These are phyloP conservation scores for Saccharomyces jurei DNA, from an alignment of 805 yeast species.

Conservation along the genomic window DNA sequence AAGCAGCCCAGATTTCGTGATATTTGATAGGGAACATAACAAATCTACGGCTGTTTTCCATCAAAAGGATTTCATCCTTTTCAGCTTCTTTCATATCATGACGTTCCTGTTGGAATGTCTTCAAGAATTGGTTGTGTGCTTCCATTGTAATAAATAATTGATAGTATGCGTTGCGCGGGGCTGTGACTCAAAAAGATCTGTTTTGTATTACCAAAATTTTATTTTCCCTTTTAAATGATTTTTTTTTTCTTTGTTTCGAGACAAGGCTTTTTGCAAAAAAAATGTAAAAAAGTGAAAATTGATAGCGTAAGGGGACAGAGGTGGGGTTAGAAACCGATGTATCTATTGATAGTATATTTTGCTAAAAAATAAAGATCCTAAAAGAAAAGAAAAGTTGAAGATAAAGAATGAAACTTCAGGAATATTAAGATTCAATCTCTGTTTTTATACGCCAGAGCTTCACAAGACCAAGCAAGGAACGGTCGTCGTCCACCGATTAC, in stretches of 20 bases:
- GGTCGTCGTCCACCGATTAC: neutral
- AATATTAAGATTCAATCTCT: neutral
- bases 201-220: neutral
- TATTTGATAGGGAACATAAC: slow-evolving; percentile 94
- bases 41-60: slow-evolving; percentile 81
- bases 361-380: neutral
- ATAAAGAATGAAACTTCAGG: neutral
- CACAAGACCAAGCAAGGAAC: neutral
- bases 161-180: neutral
- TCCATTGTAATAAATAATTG: slow-evolving; percentile 1
- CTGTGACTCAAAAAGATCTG: neutral
- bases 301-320: neutral
- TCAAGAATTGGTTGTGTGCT: slow-evolving; percentile 48
- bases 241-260: neutral
- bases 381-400: neutral
- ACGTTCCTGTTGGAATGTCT: slow-evolving; percentile 56
- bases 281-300: neutral
- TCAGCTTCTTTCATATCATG: slow-evolving; percentile 61
- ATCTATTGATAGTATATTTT: neutral
- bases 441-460: neutral
- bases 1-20: slow-evolving; percentile 97
- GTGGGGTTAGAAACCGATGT: neutral
- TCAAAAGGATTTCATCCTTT: slow-evolving; percentile 79
- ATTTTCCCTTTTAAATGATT: neutral
- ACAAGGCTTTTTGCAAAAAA: neutral